These are phyloP conservation scores for Clavaria fumosa DNA, from an alignment of 768 basidiomycete genomes.

Conservation along the genomic window DNA sequence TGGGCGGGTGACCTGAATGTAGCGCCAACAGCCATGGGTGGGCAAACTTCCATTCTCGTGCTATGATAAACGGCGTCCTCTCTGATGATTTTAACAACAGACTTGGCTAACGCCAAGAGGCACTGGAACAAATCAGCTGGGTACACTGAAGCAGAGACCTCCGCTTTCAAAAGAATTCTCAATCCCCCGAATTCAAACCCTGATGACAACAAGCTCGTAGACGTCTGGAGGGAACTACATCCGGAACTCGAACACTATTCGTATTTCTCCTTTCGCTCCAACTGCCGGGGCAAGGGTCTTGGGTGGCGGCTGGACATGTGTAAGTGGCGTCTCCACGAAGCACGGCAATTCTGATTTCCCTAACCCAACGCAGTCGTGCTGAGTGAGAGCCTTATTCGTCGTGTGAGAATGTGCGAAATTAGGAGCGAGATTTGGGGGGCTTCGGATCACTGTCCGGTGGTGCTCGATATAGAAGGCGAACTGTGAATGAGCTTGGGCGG, in stretches of 20 bases:
- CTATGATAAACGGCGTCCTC: too few relatives aligned
- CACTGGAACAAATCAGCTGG: conserved; percentile 88
- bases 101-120: conserved; percentile 48
- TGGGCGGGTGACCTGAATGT: conserved; percentile 86
- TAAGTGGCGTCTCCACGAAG: conserved; percentile 19
- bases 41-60: neutral
- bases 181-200: conserved; percentile 24
- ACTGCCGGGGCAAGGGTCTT: conserved; percentile 63
- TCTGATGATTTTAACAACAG: conserved; percentile 22
- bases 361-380: conserved; percentile 39
- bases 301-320: conserved; percentile 86
- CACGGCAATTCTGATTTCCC: conserved; percentile 2
- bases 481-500: too few relatives aligned
- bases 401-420: conserved; percentile 73
- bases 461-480: conserved; percentile 50
- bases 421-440: conserved; percentile 75
- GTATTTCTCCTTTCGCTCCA: conserved; percentile 75
- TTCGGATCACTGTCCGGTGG: conserved; percentile 73
- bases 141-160: conserved; percentile 71
- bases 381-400: conserved; percentile 50
- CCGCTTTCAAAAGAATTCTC: conserved; percentile 56
- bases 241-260: conserved; percentile 62
- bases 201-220: conserved; percentile 41
- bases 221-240: conserved; percentile 65
- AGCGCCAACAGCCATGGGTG: conserved; percentile 62